Percentiles rank a stretch among this genome's conserved stretches.
Conservation (phyloP, 139 green algal species). For the Medakamo hakoo region DNA sequence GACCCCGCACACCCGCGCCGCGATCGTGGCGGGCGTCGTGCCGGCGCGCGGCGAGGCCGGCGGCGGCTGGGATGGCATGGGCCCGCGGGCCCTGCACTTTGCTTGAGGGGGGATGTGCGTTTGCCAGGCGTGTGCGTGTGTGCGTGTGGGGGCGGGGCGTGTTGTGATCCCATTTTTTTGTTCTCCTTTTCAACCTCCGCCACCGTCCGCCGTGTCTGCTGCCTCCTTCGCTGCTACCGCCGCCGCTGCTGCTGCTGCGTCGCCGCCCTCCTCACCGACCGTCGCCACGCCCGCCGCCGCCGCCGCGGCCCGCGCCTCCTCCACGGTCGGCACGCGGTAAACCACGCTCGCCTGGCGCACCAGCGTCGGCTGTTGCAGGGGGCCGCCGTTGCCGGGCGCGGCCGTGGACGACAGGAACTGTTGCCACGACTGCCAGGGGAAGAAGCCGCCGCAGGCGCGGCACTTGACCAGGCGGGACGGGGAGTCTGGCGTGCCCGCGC, state of each 20-base stretch:
- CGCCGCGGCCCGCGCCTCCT: background rate
- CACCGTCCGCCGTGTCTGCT: too few relatives aligned
- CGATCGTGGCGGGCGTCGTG: background rate
- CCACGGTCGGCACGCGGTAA: background rate
- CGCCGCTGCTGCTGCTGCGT: too few relatives aligned
- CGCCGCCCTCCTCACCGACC: background rate
- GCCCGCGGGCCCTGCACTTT: too few relatives aligned
- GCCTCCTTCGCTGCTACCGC: too few relatives aligned
- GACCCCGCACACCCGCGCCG: background rate
- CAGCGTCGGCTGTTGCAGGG: too few relatives aligned
- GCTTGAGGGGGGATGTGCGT: too few relatives aligned
- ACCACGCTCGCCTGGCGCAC: slow-evolving; percentile 18
- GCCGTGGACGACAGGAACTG: slow-evolving; percentile 56
- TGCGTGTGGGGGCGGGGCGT: too few relatives aligned
- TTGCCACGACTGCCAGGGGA: slow-evolving; percentile 67
- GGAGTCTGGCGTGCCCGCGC: slow-evolving; percentile 20
- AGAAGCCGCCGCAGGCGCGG: slow-evolving; percentile 64
- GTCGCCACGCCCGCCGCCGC: background rate
- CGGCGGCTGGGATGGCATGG: too few relatives aligned
- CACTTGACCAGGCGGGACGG: slow-evolving; percentile 28
- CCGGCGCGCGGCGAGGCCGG: too few relatives aligned
- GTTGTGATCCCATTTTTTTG: too few relatives aligned
- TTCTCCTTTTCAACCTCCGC: too few relatives aligned
- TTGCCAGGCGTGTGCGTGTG: too few relatives aligned
- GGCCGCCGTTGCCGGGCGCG: slow-evolving; percentile 65